Percentiles rank a stretch among this genome's conserved stretches.
Conservation (phyloP, 2,329 filamentous ascomycete genomes). For the Alternaria sp. region DNA sequence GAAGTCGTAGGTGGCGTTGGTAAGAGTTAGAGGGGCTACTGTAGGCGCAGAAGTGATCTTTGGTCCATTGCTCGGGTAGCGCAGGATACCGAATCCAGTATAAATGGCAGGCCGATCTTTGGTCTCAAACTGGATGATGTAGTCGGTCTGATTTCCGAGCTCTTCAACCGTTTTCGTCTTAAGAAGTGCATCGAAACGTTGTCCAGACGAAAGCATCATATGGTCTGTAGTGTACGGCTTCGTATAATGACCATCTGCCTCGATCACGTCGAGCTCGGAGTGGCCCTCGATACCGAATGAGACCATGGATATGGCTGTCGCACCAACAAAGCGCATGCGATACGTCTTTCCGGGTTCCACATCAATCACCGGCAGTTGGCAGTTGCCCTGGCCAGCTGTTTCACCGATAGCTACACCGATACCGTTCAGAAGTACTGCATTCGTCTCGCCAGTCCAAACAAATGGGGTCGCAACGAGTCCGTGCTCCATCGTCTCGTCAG, state of each 20-base stretch:
- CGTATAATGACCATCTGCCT: slow-evolving; percentile 65
- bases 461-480: slow-evolving; percentile 62
- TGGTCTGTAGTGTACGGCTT: slow-evolving; percentile 57
- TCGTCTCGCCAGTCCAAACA: slow-evolving; percentile 66
- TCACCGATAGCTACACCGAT: slow-evolving; percentile 55
- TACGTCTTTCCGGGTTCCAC: slow-evolving; percentile 69
- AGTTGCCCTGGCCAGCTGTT: slow-evolving; percentile 48
- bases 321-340: slow-evolving; percentile 67
- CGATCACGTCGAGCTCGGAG: slow-evolving; percentile 64
- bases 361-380: slow-evolving; percentile 62
- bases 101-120: slow-evolving; percentile 59
- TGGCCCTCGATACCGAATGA: slow-evolving; percentile 67
- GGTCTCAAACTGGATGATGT: slow-evolving; percentile 60
- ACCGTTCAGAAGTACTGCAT: slow-evolving; percentile 67
- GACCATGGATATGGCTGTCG: slow-evolving; percentile 63
- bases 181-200: slow-evolving; percentile 68
- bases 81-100: slow-evolving; percentile 61
- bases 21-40: slow-evolving; percentile 38
- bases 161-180: slow-evolving; percentile 60
- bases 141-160: slow-evolving; percentile 52
- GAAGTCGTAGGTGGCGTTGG: slow-evolving; percentile 47
- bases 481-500: slow-evolving; percentile 61
- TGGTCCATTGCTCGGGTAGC: slow-evolving; percentile 16
- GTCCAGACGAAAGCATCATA: slow-evolving; percentile 66
- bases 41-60: slow-evolving; percentile 21